Evolutionary conservation across 352 stramenopile species (phyloP).

Genomic region (Plasmopara viticola): DNA sequence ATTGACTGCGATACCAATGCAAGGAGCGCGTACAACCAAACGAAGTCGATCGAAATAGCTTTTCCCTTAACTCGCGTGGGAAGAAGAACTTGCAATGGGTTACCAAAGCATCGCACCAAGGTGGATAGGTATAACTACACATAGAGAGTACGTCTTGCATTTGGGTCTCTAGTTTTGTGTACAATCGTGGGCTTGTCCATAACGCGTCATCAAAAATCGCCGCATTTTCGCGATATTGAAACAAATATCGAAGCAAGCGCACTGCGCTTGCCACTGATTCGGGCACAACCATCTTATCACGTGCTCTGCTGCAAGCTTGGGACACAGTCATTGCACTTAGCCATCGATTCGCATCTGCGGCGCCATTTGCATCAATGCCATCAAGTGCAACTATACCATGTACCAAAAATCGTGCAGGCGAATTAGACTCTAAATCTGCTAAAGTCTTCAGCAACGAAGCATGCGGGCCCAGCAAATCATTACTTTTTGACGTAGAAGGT

Average conservation of each 20-base stretch:
- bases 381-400: slow-evolving; percentile 21
- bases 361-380: slow-evolving; percentile 13
- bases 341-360: slow-evolving; percentile 19
- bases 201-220: slow-evolving; percentile 33
- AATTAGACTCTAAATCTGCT: slow-evolving; percentile 9
- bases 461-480: neutral
- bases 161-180: slow-evolving; percentile 75
- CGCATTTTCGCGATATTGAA: slow-evolving; percentile 30
- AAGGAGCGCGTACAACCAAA: slow-evolving; percentile 78
- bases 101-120: slow-evolving; percentile 71
- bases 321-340: slow-evolving; percentile 14
- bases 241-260: slow-evolving; percentile 52
- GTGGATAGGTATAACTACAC: slow-evolving; percentile 75
- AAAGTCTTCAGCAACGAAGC: slow-evolving; percentile 13
- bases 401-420: slow-evolving; percentile 10
- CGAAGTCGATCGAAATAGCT: slow-evolving; percentile 65
- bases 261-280: slow-evolving; percentile 41
- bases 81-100: slow-evolving; percentile 83
- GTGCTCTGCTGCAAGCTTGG: slow-evolving; percentile 6
- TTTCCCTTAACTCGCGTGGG: slow-evolving; percentile 56
- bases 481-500: slow-evolving; percentile 8
- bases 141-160: slow-evolving; percentile 79
- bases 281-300: slow-evolving; percentile 14
- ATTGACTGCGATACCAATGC: slow-evolving; percentile 71
- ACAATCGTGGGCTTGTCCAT: slow-evolving; percentile 67